Conservation (phyloP, 164 flowering plant genomes). For the Kalanchoe fedtschenkoi region DNA sequence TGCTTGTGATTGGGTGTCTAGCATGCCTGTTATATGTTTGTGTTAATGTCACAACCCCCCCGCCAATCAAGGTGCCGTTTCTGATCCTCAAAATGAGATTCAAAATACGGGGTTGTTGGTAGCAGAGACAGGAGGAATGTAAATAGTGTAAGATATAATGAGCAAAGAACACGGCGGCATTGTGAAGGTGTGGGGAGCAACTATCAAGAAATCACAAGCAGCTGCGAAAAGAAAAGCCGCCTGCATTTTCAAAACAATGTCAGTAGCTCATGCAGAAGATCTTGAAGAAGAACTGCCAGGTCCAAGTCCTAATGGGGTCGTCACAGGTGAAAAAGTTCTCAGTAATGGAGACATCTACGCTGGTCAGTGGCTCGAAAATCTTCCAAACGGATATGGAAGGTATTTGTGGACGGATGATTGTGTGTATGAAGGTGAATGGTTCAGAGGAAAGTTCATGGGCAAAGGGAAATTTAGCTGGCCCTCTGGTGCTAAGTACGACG, state of each 20-base stretch:
- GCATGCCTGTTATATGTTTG: slow-evolving; percentile 2
- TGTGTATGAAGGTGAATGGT: slow-evolving; percentile 88
- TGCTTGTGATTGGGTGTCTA: neutral
- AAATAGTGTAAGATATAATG: neutral
- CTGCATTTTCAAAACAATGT: slow-evolving; percentile 41
- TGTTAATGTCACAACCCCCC: neutral
- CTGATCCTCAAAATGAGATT: neutral
- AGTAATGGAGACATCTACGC: slow-evolving; percentile 69
- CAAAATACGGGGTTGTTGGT: neutral
- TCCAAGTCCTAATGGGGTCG: slow-evolving; percentile 1
- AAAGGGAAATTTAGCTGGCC: slow-evolving; percentile 85
- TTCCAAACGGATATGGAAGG: slow-evolving; percentile 69
- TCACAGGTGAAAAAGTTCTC: slow-evolving; percentile 34
- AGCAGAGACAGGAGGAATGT: neutral
- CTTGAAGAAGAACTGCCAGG: slow-evolving; percentile 18
- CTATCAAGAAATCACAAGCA: slow-evolving; percentile 29
- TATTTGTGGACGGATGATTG: slow-evolving; percentile 86
- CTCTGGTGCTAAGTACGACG: slow-evolving; percentile 80
- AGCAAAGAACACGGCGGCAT: slow-evolving; percentile 16
- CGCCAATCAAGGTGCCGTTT: neutral
- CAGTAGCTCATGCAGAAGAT: slow-evolving; percentile 68
- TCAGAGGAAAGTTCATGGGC: slow-evolving; percentile 52
- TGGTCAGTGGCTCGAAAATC: slow-evolving; percentile 51
- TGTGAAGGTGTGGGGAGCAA: slow-evolving; percentile 35
- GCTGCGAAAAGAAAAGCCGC: slow-evolving; percentile 25